Base-by-base conservation (phyloP, 768 basidiomycete genomes). In the Rubroboletus satanas region DNA sequence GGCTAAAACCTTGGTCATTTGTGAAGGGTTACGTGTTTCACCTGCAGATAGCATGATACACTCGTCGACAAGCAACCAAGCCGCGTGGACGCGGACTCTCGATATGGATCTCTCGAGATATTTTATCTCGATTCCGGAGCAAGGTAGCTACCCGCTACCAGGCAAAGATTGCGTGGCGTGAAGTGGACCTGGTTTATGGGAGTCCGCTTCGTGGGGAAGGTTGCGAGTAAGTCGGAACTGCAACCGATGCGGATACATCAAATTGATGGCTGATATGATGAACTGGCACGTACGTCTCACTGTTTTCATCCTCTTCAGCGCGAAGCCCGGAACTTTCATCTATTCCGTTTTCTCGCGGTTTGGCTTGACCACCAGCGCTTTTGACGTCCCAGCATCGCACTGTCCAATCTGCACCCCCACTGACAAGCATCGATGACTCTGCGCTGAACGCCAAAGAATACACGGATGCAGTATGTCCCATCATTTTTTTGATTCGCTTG, bases 341-440 rank as follows among this genome's bases (percentile, higher is more conserved):
- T 43, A 65, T 61, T 28, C 82, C 84, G 63, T 83, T 85, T 67
- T 83, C 84, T 36, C 78, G 78, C 12, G 78, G 61, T 67, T 86
- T 89, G 23, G 62, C 72, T 26, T 77, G 79, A 1, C 90, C 90
- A 11, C 91, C 93, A 10, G 87, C 71, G 43, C 79, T 73, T 71
- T 90, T 95, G 35, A 97, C 87, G 68, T 99, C 97, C 97, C 97
- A 99, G 54, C 93, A 94, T n/a, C 96, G 80, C 17, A 98, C 94
- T 0, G 97, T 98, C 83, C 92, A 95, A 68, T 99, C 97, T 31
- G 93, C 84, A 26, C 89, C 82, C 7, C 95, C 95, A 55, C 92
- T 95, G 12, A 98, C 87, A 35, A 99, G 82, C 51, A 98, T 71
- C 2, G 86, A 85, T 0, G 93, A 94, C 70, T 98, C 97, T 26